Conservation (phyloP, 2,329 filamentous ascomycete genomes). For the Diplodia sapinea region DNA sequence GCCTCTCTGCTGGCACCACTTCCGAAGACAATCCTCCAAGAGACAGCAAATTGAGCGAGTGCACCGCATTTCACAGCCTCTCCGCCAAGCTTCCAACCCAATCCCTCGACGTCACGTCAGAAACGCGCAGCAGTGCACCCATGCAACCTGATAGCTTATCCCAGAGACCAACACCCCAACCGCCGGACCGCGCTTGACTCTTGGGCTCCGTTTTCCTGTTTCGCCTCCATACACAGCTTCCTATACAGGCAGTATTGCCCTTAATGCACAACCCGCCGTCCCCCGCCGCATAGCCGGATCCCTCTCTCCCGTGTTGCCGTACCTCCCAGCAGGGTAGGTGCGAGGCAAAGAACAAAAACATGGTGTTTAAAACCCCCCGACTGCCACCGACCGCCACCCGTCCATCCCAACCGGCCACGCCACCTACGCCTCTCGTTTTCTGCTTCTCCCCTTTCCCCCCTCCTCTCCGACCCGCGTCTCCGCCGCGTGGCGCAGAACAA, state of each 20-base stretch:
- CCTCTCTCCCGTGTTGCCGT: not conserved
- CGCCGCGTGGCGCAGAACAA: slow-evolving; percentile 37
- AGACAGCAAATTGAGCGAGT: not conserved
- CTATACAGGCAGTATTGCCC: slow-evolving; percentile 1
- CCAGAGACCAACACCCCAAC: not conserved
- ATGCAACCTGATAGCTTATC: slow-evolving; percentile 16
- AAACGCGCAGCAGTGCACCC: slow-evolving; percentile 3
- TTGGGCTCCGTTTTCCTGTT: not conserved
- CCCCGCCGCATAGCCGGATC: not conserved
- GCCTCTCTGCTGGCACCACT: not conserved
- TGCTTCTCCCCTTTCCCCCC: too few species aligned
- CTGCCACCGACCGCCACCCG: too few species aligned
- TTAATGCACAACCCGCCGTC: not conserved
- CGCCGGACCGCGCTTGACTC: slow-evolving; percentile 6
- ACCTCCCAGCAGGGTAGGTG: not conserved
- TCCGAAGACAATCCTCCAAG: not conserved
- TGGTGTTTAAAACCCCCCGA: not conserved
- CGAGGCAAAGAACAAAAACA: not conserved
- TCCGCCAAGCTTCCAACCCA: not conserved
- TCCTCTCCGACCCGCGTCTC: not conserved
- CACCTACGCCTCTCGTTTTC: too few species aligned
- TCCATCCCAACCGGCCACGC: too few species aligned
- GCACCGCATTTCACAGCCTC: not conserved
- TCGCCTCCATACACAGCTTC: not conserved
- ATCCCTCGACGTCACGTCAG: slow-evolving; percentile 6